Conservation (phyloP, 2,329 filamentous ascomycete genomes). For the Xylaria sp. region DNA sequence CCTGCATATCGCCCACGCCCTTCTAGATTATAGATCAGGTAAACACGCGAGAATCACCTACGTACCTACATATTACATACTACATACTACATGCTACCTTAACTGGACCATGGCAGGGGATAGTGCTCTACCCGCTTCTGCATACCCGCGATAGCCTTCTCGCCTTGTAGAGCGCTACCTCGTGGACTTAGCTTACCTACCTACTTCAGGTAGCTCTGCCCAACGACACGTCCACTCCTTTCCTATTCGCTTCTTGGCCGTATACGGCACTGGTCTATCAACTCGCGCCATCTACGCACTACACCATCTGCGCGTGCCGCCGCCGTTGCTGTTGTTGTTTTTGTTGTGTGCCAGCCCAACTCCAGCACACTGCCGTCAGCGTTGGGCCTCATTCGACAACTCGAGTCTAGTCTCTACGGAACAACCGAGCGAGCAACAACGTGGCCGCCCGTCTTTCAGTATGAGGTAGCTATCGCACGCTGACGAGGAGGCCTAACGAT, state of each 20-base stretch:
- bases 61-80: conserved; percentile 28
- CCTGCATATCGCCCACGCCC: conserved; percentile 24
- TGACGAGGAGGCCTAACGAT: conserved; percentile 39
- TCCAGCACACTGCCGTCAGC: conserved; percentile 22
- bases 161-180: conserved; percentile 24
- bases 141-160: conserved; percentile 29
- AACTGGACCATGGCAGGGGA: conserved; percentile 23
- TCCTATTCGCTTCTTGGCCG: conserved; percentile 28
- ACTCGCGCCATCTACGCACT: conserved; percentile 21
- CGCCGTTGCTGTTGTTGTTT: conserved; percentile 3
- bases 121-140: conserved; percentile 24
- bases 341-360: conserved; percentile 30
- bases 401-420: conserved; percentile 23
- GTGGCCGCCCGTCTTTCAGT: conserved; percentile 37
- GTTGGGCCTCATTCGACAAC: conserved; percentile 27
- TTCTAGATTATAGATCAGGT: conserved; percentile 24
- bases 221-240: conserved; percentile 26
- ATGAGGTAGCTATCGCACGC: conserved; percentile 40
- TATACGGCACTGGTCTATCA: conserved; percentile 14
- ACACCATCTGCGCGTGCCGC: conserved; percentile 25
- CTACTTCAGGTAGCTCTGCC: conserved; percentile 31
- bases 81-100: conserved; percentile 20
- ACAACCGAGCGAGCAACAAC: conserved; percentile 26
- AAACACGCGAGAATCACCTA: conserved; percentile 27
- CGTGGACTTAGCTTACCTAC: conserved; percentile 25